Percentiles rank a stretch among this genome's conserved stretches.
These are phyloP conservation scores for Candida nitratophila DNA, from an alignment of 805 yeast genomes.

Conservation along the genomic window DNA sequence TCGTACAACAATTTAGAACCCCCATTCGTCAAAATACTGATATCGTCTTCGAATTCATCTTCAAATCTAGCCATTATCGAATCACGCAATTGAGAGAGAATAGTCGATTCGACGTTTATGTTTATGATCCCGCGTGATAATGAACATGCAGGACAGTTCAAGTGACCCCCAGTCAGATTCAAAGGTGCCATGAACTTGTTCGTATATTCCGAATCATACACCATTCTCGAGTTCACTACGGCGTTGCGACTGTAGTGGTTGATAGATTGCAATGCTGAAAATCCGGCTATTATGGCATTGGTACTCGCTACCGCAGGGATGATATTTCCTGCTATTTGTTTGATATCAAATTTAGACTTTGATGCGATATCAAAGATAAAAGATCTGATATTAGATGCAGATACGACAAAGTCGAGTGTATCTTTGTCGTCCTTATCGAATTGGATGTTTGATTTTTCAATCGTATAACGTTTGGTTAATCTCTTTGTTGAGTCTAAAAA, in stretches of 20 bases:
- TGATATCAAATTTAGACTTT: conserved; percentile 78
- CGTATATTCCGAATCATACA: conserved; percentile 46
- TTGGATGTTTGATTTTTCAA: conserved; percentile 34
- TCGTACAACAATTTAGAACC: conserved; percentile 71
- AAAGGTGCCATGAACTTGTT: conserved; percentile 65
- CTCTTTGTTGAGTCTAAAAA: conserved; percentile 41
- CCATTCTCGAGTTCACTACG: conserved; percentile 33
- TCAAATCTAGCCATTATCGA: conserved; percentile 40
- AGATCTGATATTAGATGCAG: conserved; percentile 78
- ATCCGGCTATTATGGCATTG: conserved; percentile 90
- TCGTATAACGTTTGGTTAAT: conserved; percentile 41
- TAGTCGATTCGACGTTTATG: conserved; percentile 23
- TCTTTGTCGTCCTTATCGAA: conserved; percentile 96
- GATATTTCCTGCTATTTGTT: conserved; percentile 95
- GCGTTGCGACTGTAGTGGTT: conserved; percentile 34
- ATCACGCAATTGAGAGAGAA: conserved; percentile 47
- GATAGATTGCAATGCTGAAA: conserved; percentile 69
- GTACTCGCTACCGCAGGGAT: conserved; percentile 99
- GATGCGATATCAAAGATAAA: conserved; percentile 59
- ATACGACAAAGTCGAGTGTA: conserved; percentile 79
- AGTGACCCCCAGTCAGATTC: conserved; percentile 52
- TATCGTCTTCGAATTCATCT: conserved; percentile 43
- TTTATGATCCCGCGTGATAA: conserved; percentile 45
- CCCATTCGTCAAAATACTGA: conserved; percentile 39
- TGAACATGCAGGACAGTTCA: conserved; percentile 63